Base-by-base conservation (phyloP, 2,329 filamentous ascomycete genomes). In the Apiospora kogelbergensis region DNA sequence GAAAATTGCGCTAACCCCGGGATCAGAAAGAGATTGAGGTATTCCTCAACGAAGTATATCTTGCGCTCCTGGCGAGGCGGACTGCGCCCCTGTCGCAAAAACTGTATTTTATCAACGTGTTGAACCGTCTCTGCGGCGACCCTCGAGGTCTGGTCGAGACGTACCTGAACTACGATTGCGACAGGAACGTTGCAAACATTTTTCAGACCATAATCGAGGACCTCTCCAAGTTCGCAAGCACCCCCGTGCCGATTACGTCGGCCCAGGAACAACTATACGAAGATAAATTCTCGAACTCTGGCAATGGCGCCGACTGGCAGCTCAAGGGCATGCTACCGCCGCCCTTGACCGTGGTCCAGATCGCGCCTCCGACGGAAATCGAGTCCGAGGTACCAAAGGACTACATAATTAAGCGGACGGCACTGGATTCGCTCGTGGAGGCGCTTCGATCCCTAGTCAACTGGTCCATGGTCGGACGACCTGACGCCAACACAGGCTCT, bases 141-240 rank as follows among this genome's bases (percentile, higher is more conserved):
- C 93, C 95, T 1, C 88, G 93, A 73, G 95, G 94, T 0, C 80
- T 99, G 65, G 96, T 99, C 20, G 96, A 99, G 80, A 91, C 95
- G 17, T 99, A 99, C 80, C 88, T 99, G 71, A 99, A 99, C 80
- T 99, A 99, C 77, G 96, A 99, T 79, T 99, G 96, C 81, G 97
- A 98, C 76, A 88, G 95, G 70, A 94, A 94, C 48, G 89, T 98
- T 70, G 95, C 98, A 81, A 99, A 99, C 80, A 96, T 98, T 80
- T 99, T 97, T 79, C 96, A 99, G 80, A 91, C 88, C 24, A 91
- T 98, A 67, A 95, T 99, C 65, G 97, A 99, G 79, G 94, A 98
- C 80, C 84, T 99, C 22, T 96, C 95, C 41, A 92, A 91, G 74
- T 92, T 97, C 74, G 93, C 94, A 1, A 96, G 92, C 67, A 87